phyloP scores from a whole-genome alignment of 495 filamentous ascomycete genomes.

The Halenospora varia region DNA sequence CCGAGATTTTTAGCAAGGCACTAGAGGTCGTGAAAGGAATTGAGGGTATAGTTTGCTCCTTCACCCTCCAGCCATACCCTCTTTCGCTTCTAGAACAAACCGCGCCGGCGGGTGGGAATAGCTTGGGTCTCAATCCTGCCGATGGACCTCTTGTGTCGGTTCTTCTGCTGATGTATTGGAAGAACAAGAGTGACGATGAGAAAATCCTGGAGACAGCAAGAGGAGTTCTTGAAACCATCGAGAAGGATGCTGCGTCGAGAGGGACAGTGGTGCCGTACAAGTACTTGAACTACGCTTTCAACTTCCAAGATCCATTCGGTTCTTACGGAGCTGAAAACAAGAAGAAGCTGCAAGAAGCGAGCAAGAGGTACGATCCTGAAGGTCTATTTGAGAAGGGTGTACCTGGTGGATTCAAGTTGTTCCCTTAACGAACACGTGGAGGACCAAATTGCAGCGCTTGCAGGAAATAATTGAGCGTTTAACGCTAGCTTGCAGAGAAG shows the following conservation, averaged over 20 bases:
- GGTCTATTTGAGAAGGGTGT: constrained; percentile 38
- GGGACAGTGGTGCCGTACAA: constrained; percentile 27
- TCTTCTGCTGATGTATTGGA: constrained; percentile 31
- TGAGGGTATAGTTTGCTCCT: neutral
- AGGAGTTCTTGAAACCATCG: constrained; percentile 27
- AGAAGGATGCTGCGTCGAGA: constrained; percentile 24
- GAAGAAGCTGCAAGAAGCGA: constrained; percentile 27
- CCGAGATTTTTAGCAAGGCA: neutral
- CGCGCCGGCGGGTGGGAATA: neutral
- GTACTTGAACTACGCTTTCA: constrained; percentile 38
- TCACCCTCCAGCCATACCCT: neutral
- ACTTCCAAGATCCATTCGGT: constrained; percentile 34
- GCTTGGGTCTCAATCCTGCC: neutral
- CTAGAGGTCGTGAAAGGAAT: neutral
- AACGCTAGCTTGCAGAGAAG: too few relatives aligned
- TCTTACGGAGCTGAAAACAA: constrained; percentile 38
- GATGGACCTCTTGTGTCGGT: constrained; percentile 28
- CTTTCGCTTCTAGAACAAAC: neutral
- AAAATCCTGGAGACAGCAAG: constrained; percentile 25
- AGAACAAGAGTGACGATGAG: constrained; percentile 25
- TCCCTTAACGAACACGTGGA: too few relatives aligned
- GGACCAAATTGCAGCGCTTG: too few relatives aligned
- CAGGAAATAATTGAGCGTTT: too few relatives aligned
- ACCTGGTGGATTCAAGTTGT: constrained; percentile 34
- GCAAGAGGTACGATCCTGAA: constrained; percentile 39